These are phyloP conservation scores for Lactarius deliciosus DNA, from an alignment of 768 basidiomycete species.

Conservation along the genomic window DNA sequence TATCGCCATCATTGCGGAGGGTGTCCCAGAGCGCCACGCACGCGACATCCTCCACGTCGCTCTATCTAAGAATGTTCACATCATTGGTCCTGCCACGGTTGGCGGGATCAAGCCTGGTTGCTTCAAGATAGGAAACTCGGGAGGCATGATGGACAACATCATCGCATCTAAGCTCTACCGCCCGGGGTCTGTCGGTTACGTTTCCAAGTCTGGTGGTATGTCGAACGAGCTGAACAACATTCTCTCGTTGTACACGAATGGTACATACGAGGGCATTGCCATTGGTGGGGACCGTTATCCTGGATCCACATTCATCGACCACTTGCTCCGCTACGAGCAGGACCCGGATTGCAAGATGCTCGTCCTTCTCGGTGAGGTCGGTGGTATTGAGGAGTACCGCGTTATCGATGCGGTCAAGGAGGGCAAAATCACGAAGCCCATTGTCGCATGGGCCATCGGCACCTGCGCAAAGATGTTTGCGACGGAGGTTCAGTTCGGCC, in stretches of 20 bases:
- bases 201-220: conserved; percentile 99
- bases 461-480: conserved; percentile 99
- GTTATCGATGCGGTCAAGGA: conserved; percentile 97
- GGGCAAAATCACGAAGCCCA: conserved; percentile 94
- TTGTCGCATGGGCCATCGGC: conserved; percentile 99
- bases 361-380: conserved; percentile 96
- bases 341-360: conserved; percentile 99
- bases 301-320: conserved; percentile 98
- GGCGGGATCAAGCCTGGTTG: conserved; percentile 99
- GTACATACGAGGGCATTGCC: conserved; percentile 99
- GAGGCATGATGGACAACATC: conserved; percentile 99
- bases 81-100: conserved; percentile 96
- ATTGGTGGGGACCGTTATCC: conserved; percentile 99
- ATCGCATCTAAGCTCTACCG: conserved; percentile 98
- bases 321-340: conserved; percentile 93
- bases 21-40: conserved; percentile 97
- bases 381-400: conserved; percentile 98
- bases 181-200: conserved; percentile 95
- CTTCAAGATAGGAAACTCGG: conserved; percentile 99
- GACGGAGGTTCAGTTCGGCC: conserved; percentile 99
- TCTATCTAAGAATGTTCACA: conserved; percentile 80
- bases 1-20: conserved; percentile 96
- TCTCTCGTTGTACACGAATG: conserved; percentile 92
- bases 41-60: conserved; percentile 93
- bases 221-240: conserved; percentile 99